Percentiles rank a stretch among this genome's conserved stretches.
phyloP scores from a whole-genome alignment of 1,284 basidiomycete species.

The Tilletia horrida region DNA sequence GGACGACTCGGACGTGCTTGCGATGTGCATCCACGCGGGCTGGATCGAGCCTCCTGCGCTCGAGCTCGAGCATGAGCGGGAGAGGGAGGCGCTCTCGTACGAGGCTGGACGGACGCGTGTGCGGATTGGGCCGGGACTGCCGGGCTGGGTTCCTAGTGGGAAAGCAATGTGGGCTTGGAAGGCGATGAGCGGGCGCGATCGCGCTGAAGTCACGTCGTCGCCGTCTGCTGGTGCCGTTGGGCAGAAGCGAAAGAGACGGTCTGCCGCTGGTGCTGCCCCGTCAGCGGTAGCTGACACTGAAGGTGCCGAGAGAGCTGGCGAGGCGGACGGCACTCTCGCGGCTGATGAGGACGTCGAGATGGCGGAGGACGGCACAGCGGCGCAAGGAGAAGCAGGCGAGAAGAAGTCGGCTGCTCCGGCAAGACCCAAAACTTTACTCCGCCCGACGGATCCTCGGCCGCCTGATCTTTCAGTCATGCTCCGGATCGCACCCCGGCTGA shows the following conservation, averaged over 20 bases:
- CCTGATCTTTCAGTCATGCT: constrained; percentile 58
- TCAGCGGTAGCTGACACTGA: background rate
- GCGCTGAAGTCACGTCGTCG: background rate
- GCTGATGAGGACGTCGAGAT: background rate
- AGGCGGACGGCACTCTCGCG: no score
- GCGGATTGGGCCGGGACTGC: constrained; percentile 24
- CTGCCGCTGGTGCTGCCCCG: no score
- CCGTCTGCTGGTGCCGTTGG: no score
- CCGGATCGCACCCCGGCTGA: constrained; percentile 59
- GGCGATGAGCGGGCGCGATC: constrained; percentile 13
- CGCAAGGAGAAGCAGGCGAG: background rate
- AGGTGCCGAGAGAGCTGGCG: no score
- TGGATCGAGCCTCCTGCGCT: constrained; percentile 57
- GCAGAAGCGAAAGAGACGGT: no score
- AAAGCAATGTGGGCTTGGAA: constrained; percentile 44
- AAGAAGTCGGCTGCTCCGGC: no score
- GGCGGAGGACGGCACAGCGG: constrained; percentile 23
- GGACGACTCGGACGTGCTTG: constrained; percentile 63
- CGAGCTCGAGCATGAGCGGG: constrained; percentile 17
- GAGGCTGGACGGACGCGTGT: constrained; percentile 3
- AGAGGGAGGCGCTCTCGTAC: constrained; percentile 7
- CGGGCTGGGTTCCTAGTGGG: constrained; percentile 42
- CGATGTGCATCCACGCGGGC: constrained; percentile 61
- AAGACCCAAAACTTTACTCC: background rate
- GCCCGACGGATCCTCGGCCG: constrained; percentile 14